Conservation (phyloP, 176 grass and related monocot genomes). For the Rhipidocladum racemiflorum region DNA sequence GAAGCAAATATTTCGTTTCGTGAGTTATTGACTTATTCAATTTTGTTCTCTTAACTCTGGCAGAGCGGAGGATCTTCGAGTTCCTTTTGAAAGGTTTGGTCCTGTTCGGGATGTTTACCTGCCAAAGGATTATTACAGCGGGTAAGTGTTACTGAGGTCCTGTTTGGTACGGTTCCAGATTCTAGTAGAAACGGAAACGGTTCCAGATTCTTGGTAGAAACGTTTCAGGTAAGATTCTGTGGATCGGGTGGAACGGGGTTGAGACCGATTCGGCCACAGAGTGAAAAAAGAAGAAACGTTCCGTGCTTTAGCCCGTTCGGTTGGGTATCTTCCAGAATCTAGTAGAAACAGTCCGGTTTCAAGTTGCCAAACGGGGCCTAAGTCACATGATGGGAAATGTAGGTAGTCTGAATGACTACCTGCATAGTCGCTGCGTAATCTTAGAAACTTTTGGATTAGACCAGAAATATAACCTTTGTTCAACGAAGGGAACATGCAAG, state of each 20-base stretch:
- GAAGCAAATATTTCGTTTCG: neutral
- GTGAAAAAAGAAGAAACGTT: too few relatives aligned
- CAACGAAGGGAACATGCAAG: neutral
- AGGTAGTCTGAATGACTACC: neutral
- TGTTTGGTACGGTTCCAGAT: too few relatives aligned
- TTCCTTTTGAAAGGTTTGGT: conserved; percentile 90
- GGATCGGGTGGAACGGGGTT: too few relatives aligned
- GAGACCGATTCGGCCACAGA: too few relatives aligned
- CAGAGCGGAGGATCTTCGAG: conserved; percentile 73
- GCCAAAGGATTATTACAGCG: conserved; percentile 82
- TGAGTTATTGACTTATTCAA: neutral
- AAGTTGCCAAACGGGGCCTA: too few relatives aligned
- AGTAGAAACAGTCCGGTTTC: too few relatives aligned
- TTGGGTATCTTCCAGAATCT: too few relatives aligned
- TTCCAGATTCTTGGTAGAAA: too few relatives aligned
- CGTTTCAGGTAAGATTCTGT: too few relatives aligned
- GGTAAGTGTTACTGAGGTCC: conserved; percentile 55
- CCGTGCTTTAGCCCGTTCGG: too few relatives aligned
- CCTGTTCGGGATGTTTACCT: conserved; percentile 91
- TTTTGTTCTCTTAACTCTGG: conserved; percentile 14
- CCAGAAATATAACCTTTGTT: neutral
- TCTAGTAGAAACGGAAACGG: too few relatives aligned
- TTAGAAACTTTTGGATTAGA: neutral
- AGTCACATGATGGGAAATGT: neutral
- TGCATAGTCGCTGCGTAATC: neutral